Conservation (phyloP, 1,284 basidiomycete genomes). For the Cryptococcus wingfieldii region DNA sequence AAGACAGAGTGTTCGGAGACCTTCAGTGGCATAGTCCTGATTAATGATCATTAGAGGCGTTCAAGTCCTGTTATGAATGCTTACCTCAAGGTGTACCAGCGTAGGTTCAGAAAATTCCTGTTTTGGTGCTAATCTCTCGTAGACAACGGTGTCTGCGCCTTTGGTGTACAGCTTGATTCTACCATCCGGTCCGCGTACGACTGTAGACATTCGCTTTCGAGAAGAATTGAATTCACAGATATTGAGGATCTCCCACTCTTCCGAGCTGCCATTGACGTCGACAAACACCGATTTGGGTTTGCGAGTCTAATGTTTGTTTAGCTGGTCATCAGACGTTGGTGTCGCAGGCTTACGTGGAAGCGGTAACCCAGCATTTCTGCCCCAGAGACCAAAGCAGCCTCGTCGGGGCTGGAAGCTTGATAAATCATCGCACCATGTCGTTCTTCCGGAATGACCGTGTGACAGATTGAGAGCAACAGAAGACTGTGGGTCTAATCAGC, state of each 20-base stretch:
- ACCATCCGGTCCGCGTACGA: constrained; percentile 82
- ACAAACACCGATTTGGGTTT: constrained; percentile 95
- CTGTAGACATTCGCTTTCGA: constrained; percentile 94
- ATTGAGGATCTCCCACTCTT: constrained; percentile 89
- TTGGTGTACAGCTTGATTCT: constrained; percentile 94
- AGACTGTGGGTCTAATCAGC: constrained; percentile 47
- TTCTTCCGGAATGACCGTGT: constrained; percentile 96
- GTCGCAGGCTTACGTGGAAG: constrained; percentile 67
- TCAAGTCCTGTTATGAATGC: constrained; percentile 10
- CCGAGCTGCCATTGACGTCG: constrained; percentile 64
- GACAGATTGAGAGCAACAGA: constrained; percentile 88
- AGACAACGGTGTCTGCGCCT: constrained; percentile 95
- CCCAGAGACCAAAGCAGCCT: constrained; percentile 91
- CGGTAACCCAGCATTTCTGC: constrained; percentile 89
- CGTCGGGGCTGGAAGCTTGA: constrained; percentile 97
- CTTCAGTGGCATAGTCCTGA: constrained; percentile 93
- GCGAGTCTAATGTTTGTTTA: constrained; percentile 61
- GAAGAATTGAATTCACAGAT: constrained; percentile 99
- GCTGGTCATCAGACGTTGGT: not conserved
- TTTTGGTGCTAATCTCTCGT: constrained; percentile 72
- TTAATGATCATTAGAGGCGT: constrained; percentile 1
- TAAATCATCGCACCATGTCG: constrained; percentile 77
- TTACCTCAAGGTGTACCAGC: constrained; percentile 80
- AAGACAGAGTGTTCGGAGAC: constrained; percentile 92
- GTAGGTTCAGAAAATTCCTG: constrained; percentile 86